phyloP scores from a whole-genome alignment of 805 yeast genomes.

The Alloascoidea africana region DNA sequence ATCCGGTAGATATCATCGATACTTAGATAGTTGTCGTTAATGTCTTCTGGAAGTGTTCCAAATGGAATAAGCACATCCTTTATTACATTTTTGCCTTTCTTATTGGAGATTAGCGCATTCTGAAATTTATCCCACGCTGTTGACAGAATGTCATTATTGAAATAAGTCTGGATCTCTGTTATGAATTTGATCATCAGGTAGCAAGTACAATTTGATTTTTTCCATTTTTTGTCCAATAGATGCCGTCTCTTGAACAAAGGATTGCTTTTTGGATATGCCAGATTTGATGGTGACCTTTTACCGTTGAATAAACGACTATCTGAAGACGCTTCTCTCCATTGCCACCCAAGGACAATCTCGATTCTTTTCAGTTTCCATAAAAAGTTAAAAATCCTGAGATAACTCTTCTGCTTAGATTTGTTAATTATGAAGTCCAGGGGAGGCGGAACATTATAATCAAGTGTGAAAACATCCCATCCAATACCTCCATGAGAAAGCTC shows the following conservation, averaged over 20 bases:
- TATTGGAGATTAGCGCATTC: neutral
- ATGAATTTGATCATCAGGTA: neutral
- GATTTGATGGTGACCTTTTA: conserved; percentile 1
- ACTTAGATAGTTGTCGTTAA: neutral
- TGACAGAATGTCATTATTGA: neutral
- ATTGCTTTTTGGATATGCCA: too few relatives aligned
- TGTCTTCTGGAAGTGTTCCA: neutral
- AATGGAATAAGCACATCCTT: neutral
- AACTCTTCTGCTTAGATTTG: conserved; percentile 34
- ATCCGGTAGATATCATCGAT: neutral
- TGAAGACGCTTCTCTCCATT: conserved; percentile 26
- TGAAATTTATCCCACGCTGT: neutral
- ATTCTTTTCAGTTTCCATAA: conserved; percentile 67
- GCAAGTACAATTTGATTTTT: neutral
- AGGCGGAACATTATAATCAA: conserved; percentile 44
- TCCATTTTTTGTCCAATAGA: neutral
- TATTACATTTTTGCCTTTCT: neutral
- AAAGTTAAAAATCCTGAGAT: conserved; percentile 71
- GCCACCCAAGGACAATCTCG: conserved; percentile 30
- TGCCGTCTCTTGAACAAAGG: too few relatives aligned
- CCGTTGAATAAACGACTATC: too few relatives aligned
- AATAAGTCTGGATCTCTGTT: neutral
- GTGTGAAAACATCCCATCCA: conserved; percentile 89
- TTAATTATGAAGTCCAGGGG: conserved; percentile 41
- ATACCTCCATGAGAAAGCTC: conserved; percentile 56